Base-by-base conservation (phyloP, 2,329 filamentous ascomycete genomes). In the Calonectria pseudoreteaudii region DNA sequence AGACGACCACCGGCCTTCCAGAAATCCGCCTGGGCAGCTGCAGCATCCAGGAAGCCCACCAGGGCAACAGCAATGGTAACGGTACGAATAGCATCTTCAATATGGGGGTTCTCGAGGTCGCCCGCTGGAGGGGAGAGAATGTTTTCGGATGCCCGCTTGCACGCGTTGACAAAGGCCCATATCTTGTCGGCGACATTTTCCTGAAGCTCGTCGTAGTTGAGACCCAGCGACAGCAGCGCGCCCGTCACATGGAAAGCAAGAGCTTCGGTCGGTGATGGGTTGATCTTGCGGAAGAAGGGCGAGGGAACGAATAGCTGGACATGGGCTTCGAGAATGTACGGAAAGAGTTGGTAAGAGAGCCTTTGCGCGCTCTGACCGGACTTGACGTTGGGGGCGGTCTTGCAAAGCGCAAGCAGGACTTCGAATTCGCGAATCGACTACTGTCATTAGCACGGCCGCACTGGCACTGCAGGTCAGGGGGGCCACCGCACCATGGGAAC, bases 341-440 rank as follows among this genome's bases (percentile, higher is more conserved):
- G 94, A 10, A 93, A 90, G 50, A 99, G 87, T 78, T 98, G 95
- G 41, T 90, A 88, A n/a, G 93, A 91, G 49, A 99, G 91, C 80
- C 92, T 93, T 80, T 94, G 91, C 34, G 95, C 96, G 81, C 94
- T 93, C 74, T 94, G 91, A 52, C 87, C 84, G 58, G 91, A 92
- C 67, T 92, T 89, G 31, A 98, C 89, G 30, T 92, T 90, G 5
- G 95, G 93, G 4, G 96, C 95, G 68, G 96, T 95, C 86, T 96
- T 96, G 88, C 96, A 98, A 31, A 99, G 89, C 53, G 97, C 95
- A 31, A 98, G 87, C 31, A 99, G 90, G 68, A 98, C 94, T 84
- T 99, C 96, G 78, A 98, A 93, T 87, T 99, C 97, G 80, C 94
- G 93, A 68, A 96, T 92, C 68, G 93, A 94, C 95, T 97, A 82